Evolutionary conservation across 2,329 filamentous ascomycete species (phyloP), one percentile per base, ranked within the genome.

Genomic region (Diatrype stigma): DNA sequence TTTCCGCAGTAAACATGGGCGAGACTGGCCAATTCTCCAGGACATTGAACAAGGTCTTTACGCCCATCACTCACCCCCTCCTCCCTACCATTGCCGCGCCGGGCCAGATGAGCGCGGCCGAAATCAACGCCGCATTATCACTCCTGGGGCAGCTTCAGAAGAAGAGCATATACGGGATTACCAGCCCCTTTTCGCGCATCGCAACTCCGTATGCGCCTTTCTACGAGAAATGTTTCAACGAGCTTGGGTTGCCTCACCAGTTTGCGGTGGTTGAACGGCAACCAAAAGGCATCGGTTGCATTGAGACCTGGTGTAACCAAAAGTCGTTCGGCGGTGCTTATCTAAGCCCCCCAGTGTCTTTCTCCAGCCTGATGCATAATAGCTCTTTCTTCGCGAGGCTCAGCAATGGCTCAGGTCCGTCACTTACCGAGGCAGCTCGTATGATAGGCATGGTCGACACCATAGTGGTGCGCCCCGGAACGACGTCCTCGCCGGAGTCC

Each of bases 1-100:
- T 96, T 32, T 94, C 89, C 2, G 89, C 87, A 6, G 82, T 95
- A 58, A 94, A 94, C 67, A 94, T 94, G 89, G 89, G 89, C 23
- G 85, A 89, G 60, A 82, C 84, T n/a, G 90, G 90, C 11, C 90
- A 95, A 64, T 81, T 95, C 46, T 94, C 90, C 1, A 81, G 90
- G 60, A 88, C 88, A 0, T 75, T 94, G 51, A 95, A 95, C 70
- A 89, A 87, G 50, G 86, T 93, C 54, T 93, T 95, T 67, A 92
- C 89, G 0, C 89, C 90, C 23, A 92, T 95, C 64, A 95, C 90
- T 0, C 90, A 96, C 62, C 89, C 90, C 1, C 74, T 94, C 10
- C 76, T 95, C 3, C 90, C 90, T 8, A 85, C 91, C 63, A 90
- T 94, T 51, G 90, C 90, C 22, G 90, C 90, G 0, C 90, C 90